phyloP scores from a whole-genome alignment of 805 yeast genomes.

The Metschnikowia shivogae region DNA sequence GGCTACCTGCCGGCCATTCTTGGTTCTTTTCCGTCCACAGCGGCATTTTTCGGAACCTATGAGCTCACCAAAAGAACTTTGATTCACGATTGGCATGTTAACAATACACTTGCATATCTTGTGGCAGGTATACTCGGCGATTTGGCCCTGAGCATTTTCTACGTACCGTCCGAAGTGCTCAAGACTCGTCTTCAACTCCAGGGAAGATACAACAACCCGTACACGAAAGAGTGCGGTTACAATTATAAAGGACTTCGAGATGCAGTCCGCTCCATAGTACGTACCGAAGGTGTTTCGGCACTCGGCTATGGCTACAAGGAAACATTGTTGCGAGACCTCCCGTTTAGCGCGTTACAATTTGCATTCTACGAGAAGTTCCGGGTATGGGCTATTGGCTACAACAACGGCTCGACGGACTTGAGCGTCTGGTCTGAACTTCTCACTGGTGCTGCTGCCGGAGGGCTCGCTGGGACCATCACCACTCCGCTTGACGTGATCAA shows the following conservation, averaged over 20 bases:
- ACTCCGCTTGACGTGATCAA: conserved; percentile 92
- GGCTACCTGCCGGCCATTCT: conserved; percentile 90
- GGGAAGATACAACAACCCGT: conserved; percentile 77
- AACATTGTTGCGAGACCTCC: conserved; percentile 85
- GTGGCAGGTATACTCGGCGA: conserved; percentile 93
- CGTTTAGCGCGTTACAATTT: conserved; percentile 93
- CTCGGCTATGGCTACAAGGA: conserved; percentile 92
- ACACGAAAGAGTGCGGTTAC: conserved; percentile 71
- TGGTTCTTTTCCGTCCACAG: conserved; percentile 92
- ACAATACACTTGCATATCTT: conserved; percentile 78
- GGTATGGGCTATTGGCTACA: conserved; percentile 47
- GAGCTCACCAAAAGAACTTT: conserved; percentile 72
- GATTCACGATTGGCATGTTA: conserved; percentile 57
- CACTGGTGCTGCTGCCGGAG: conserved; percentile 97
- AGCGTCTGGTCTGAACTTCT: conserved; percentile 60
- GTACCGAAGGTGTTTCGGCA: conserved; percentile 69
- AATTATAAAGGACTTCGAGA: conserved; percentile 73
- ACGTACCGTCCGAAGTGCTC: conserved; percentile 93
- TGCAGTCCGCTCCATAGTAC: conserved; percentile 63
- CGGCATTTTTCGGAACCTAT: conserved; percentile 89
- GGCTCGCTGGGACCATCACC: conserved; percentile 81
- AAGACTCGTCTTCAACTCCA: conserved; percentile 92
- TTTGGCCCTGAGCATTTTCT: conserved; percentile 77
- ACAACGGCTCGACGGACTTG: conserved; percentile 37
- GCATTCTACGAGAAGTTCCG: conserved; percentile 90